A percentile compares a stretch with the other conserved stretches of the same genome.
Evolutionary conservation across 1,284 basidiomycete genomes (phyloP).

Genomic region (Golubevia sp.): DNA sequence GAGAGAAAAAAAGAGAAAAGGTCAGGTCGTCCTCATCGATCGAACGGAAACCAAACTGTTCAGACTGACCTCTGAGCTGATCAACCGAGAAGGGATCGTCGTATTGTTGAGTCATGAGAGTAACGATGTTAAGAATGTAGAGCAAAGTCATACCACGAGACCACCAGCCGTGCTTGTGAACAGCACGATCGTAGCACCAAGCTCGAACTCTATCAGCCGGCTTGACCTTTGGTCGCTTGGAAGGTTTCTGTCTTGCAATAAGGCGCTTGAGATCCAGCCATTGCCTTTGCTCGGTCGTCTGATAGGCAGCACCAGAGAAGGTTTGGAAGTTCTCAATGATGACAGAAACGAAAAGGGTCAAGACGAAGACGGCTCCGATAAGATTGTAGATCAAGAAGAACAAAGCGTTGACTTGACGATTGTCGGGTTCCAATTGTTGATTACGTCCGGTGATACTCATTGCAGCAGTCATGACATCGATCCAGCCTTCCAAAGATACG

Average conservation of each 20-base stretch:
- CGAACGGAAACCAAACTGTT: conserved; percentile 1
- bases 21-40: not conserved
- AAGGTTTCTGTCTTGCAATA: conserved; percentile 83
- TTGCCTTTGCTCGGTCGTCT: conserved; percentile 84
- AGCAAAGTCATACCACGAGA: conserved; percentile 78
- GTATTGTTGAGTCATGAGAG: conserved; percentile 84
- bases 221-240: conserved; percentile 73
- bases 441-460: conserved; percentile 75
- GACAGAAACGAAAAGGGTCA: conserved; percentile 69
- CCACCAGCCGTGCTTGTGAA: conserved; percentile 94
- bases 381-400: conserved; percentile 94
- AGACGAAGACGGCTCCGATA: conserved; percentile 80
- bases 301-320: conserved; percentile 75
- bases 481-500: conserved; percentile 92
- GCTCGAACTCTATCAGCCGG: conserved; percentile 70
- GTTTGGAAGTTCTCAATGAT: conserved; percentile 91
- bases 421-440: conserved; percentile 44
- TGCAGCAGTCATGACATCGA: conserved; percentile 82
- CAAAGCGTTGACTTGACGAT: conserved; percentile 69
- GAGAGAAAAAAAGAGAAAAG: not conserved
- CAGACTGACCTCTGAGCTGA: conserved; percentile 70
- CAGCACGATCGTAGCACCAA: conserved; percentile 92
- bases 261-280: conserved; percentile 93
- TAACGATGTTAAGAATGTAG: conserved; percentile 82
- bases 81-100: conserved; percentile 69